phyloP scores from a whole-genome alignment of 192 early-diverging fungal genomes.

The Ambispora gerdemannii region DNA sequence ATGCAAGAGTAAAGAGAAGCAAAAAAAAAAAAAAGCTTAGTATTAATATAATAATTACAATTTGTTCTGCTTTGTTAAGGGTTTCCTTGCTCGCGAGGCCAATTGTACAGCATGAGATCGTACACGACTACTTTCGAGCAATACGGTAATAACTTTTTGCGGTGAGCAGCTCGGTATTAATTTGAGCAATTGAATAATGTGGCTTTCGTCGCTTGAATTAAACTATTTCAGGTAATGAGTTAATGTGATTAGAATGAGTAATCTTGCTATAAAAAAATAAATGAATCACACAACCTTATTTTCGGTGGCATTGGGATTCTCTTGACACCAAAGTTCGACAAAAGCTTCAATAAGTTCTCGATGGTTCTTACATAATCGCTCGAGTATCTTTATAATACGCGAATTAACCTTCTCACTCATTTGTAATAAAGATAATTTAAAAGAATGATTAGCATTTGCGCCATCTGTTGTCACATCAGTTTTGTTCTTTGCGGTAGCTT shows the following conservation, averaged over 20 bases:
- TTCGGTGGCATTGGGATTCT: conserved; percentile 46
- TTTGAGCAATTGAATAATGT: conserved; percentile 37
- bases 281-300: conserved; percentile 41
- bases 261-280: too few relatives aligned
- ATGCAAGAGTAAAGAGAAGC: background rate
- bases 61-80: conserved; percentile 45
- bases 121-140: conserved; percentile 48
- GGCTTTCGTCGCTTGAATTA: conserved; percentile 31
- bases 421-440: conserved; percentile 50
- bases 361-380: conserved; percentile 50
- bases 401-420: conserved; percentile 41
- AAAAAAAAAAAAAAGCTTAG: background rate
- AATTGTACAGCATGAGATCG: conserved; percentile 42
- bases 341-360: conserved; percentile 62
- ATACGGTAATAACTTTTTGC: conserved; percentile 35
- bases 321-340: conserved; percentile 64
- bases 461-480: too few relatives aligned
- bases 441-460: too few relatives aligned
- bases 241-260: too few relatives aligned
- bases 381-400: conserved; percentile 51
- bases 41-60: conserved; percentile 43
- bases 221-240: too few relatives aligned
- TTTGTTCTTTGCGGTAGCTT: background rate
- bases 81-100: conserved; percentile 36
- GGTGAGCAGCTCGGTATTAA: conserved; percentile 37